These are phyloP conservation scores for Cicer chorassanicum DNA, from an alignment of 306 rosid genomes.

Conservation along the genomic window DNA sequence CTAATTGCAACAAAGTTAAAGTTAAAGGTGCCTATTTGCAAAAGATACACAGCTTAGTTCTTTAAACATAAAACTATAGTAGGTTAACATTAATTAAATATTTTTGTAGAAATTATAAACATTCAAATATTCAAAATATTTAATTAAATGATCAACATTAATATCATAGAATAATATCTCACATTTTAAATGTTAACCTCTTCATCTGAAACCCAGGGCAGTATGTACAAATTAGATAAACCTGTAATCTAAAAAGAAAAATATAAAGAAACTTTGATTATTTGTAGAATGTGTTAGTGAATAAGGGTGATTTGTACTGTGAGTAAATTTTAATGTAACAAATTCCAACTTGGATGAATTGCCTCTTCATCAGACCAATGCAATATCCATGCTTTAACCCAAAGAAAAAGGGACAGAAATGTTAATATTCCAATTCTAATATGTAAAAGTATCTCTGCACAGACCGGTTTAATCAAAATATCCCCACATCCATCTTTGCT, in stretches of 20 bases:
- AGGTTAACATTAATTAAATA: not conserved
- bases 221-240: not conserved
- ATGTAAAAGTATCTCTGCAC: not conserved
- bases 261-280: not conserved
- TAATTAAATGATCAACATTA: not conserved
- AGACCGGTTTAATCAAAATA: constrained; percentile 5
- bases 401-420: not conserved
- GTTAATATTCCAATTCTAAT: not conserved
- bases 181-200: constrained; percentile 9
- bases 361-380: not conserved
- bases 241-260: not conserved
- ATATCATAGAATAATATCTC: not conserved
- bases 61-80: not conserved
- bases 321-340: not conserved
- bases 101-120: not conserved
- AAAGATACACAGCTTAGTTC: not conserved
- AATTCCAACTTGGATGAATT: not conserved
- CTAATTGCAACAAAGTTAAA: not conserved
- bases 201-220: not conserved
- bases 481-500: not conserved
- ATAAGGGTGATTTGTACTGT: not conserved
- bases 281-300: not conserved
- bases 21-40: not conserved
- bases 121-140: not conserved
- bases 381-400: constrained; percentile 16